Evolutionary conservation across 495 filamentous ascomycete species (phyloP).

Genomic region (Rostrohypoxylon terebratum): DNA sequence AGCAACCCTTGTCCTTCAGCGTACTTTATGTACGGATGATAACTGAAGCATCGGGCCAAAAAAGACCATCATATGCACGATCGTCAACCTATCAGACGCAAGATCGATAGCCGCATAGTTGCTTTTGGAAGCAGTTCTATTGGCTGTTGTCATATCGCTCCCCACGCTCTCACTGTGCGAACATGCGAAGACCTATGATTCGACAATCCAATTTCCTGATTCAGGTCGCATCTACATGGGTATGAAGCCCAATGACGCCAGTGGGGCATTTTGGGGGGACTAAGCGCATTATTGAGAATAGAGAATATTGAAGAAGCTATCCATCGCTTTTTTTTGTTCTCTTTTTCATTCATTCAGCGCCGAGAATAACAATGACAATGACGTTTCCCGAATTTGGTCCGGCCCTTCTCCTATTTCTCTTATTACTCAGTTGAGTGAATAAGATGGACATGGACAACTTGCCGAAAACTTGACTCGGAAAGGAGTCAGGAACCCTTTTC

Average conservation of each 20-base stretch:
- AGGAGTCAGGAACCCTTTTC: slow-evolving; percentile 6
- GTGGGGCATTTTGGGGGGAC: slow-evolving; percentile 32
- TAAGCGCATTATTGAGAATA: slow-evolving; percentile 15
- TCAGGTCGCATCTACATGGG: slow-evolving; percentile 42
- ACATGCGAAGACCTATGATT: slow-evolving; percentile 30
- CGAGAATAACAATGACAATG: slow-evolving; percentile 29
- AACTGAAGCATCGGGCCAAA: slow-evolving; percentile 32
- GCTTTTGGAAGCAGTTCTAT: slow-evolving; percentile 41
- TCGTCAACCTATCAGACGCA: slow-evolving; percentile 47
- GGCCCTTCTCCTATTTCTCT: background rate
- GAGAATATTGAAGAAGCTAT: slow-evolving; percentile 20
- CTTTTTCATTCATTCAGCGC: slow-evolving; percentile 12
- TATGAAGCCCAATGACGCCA: slow-evolving; percentile 45
- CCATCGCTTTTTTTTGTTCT: slow-evolving; percentile 17
- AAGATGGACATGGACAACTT: slow-evolving; percentile 1
- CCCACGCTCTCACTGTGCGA: slow-evolving; percentile 39
- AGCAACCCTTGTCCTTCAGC: slow-evolving; percentile 25
- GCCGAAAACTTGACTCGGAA: slow-evolving; percentile 9
- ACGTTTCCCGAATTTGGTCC: slow-evolving; percentile 8
- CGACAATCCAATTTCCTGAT: slow-evolving; percentile 34
- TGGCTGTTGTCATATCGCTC: slow-evolving; percentile 46
- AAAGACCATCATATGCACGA: slow-evolving; percentile 48
- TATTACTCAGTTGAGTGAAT: slow-evolving; percentile 15
- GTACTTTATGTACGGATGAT: slow-evolving; percentile 33
- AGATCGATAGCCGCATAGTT: slow-evolving; percentile 49